Evolutionary conservation across 2,329 filamentous ascomycete species (phyloP).

Genomic region (Ophiocordyceps sinensis): DNA sequence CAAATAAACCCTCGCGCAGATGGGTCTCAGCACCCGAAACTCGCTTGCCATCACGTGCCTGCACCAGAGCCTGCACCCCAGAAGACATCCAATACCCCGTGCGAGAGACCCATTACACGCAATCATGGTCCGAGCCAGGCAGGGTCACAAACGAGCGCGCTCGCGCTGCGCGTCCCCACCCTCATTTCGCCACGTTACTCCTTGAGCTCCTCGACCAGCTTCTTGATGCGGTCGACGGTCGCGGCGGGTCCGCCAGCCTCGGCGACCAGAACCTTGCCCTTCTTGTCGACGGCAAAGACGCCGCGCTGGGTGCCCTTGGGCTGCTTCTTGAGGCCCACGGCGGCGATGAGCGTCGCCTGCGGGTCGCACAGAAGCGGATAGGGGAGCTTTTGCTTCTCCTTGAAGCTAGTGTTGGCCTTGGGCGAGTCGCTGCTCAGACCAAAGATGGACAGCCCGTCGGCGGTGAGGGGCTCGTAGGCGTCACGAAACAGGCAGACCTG

Average conservation of each 20-base stretch:
- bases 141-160: neutral
- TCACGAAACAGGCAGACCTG: slow-evolving; percentile 93
- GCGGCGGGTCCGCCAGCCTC: slow-evolving; percentile 63
- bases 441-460: slow-evolving; percentile 72
- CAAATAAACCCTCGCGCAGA: neutral
- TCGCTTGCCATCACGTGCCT: neutral
- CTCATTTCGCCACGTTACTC: slow-evolving; percentile 2
- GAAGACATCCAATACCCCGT: neutral
- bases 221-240: slow-evolving; percentile 64
- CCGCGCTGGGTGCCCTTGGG: slow-evolving; percentile 71
- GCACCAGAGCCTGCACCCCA: neutral
- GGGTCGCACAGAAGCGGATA: slow-evolving; percentile 84
- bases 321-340: slow-evolving; percentile 79
- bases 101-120: neutral
- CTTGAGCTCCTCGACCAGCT: slow-evolving; percentile 41
- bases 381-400: slow-evolving; percentile 76
- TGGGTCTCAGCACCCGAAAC: neutral
- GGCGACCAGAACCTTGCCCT: slow-evolving; percentile 63
- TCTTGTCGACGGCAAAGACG: slow-evolving; percentile 75
- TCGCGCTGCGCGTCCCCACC: no score
- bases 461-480: slow-evolving; percentile 59
- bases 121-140: neutral
- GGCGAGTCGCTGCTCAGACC: slow-evolving; percentile 78
- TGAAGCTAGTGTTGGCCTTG: slow-evolving; percentile 87
- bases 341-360: slow-evolving; percentile 56